Evolutionary conservation across 768 basidiomycete genomes (phyloP).

Genomic region (Lyophyllum shimeji): DNA sequence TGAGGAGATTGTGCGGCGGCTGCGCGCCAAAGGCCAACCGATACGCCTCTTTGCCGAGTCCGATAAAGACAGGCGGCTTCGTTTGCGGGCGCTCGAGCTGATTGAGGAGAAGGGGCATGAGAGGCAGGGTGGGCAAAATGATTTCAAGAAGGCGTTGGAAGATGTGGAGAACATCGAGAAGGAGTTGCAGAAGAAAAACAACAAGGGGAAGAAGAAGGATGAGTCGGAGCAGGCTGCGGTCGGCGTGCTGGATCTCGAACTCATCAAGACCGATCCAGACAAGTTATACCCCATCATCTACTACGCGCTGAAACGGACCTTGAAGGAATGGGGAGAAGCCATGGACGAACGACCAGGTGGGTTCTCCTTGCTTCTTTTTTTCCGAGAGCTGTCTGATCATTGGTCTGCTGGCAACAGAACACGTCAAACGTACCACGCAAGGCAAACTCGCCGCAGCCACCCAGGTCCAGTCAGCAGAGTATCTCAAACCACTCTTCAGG

Average conservation of each 20-base stretch:
- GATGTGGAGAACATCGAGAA: constrained; percentile 82
- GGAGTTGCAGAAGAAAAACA: constrained; percentile 57
- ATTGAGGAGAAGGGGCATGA: constrained; percentile 89
- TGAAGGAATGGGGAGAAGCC: constrained; percentile 96
- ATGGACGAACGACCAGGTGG: constrained; percentile 92
- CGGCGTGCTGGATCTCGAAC: constrained; percentile 71
- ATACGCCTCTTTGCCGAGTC: constrained; percentile 93
- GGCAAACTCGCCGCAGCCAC: constrained; percentile 95
- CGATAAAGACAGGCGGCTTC: constrained; percentile 89
- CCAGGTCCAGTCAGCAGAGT: constrained; percentile 93
- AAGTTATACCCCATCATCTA: constrained; percentile 97
- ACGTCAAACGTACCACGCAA: constrained; percentile 83
- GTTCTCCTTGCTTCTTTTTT: constrained; percentile 16
- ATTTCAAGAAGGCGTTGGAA: constrained; percentile 88
- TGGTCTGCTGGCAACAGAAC: constrained; percentile 45
- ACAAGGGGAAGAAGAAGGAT: constrained; percentile 65
- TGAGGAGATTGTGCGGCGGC: constrained; percentile 85
- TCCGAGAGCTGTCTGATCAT: constrained; percentile 4
- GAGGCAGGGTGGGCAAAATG: constrained; percentile 85
- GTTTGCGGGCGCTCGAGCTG: constrained; percentile 90
- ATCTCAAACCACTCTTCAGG: constrained; percentile 96
- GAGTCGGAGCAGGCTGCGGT: constrained; percentile 51
- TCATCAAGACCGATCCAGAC: constrained; percentile 90
- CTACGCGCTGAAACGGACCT: constrained; percentile 85
- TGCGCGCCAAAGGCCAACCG: constrained; percentile 91